phyloP scores from a whole-genome alignment of 2,329 filamentous ascomycete species.

The Stachybotrys elegans region DNA sequence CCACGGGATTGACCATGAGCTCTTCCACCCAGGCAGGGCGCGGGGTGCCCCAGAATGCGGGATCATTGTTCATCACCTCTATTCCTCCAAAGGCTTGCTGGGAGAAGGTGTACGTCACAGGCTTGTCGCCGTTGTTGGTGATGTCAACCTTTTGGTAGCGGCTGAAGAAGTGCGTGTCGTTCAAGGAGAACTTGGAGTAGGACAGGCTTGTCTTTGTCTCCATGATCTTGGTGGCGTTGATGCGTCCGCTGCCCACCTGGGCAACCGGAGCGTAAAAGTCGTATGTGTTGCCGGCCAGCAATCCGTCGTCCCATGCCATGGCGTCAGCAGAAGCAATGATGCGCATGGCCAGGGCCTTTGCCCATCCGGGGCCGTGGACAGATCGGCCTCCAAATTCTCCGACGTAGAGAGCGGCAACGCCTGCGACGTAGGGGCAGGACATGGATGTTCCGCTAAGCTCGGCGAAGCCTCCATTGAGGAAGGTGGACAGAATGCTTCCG shows the following conservation, averaged over 20 bases:
- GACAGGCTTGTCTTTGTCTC: slow-evolving; percentile 29
- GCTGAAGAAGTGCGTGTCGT: slow-evolving; percentile 35
- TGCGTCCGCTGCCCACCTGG: slow-evolving; percentile 32
- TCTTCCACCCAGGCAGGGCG: slow-evolving; percentile 3
- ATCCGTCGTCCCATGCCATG: slow-evolving; percentile 12
- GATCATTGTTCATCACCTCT: slow-evolving; percentile 2
- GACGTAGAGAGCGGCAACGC: slow-evolving; percentile 31
- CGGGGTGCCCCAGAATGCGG: neutral
- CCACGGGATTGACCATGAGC: slow-evolving; percentile 3
- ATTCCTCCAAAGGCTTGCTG: slow-evolving; percentile 4
- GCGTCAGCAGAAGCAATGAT: slow-evolving; percentile 8
- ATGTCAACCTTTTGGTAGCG: slow-evolving; percentile 5
- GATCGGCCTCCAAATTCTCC: slow-evolving; percentile 23
- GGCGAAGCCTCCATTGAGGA: slow-evolving; percentile 21
- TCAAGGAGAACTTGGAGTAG: slow-evolving; percentile 34
- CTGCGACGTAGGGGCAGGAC: slow-evolving; percentile 35
- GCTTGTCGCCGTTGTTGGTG: slow-evolving; percentile 6
- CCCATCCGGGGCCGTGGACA: slow-evolving; percentile 15
- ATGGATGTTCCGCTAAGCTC: slow-evolving; percentile 25
- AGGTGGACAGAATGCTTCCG: slow-evolving; percentile 37
- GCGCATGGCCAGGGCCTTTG: slow-evolving; percentile 7
- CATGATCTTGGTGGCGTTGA: slow-evolving; percentile 35
- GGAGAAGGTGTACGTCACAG: slow-evolving; percentile 5
- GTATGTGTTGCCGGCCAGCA: neutral
- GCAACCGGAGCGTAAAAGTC: slow-evolving; percentile 27